Percentiles rank a stretch among this genome's conserved stretches.
These are phyloP conservation scores for Hansenula lynferdii DNA, from an alignment of 1,139 yeast genomes.

Conservation along the genomic window DNA sequence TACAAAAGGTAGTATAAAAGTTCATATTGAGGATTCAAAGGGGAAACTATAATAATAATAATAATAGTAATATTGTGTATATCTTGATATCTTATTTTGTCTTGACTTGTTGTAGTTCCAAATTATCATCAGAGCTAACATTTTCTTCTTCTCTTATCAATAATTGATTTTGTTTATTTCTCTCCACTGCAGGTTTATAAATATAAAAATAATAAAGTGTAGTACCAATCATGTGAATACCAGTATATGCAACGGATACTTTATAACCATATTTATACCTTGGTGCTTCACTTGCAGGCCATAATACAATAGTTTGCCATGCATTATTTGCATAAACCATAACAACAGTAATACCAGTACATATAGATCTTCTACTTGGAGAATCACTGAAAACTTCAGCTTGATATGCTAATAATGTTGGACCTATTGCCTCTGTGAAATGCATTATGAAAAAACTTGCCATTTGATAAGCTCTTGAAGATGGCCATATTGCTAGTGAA, in stretches of 20 bases:
- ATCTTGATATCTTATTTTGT: neutral
- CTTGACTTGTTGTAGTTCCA: too few species aligned
- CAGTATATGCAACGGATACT: neutral
- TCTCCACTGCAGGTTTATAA: neutral
- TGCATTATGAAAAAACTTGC: conserved; percentile 29
- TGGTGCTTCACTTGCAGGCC: conserved; percentile 17
- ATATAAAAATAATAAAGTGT: too few species aligned
- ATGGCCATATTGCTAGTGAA: conserved; percentile 15
- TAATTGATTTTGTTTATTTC: too few species aligned
- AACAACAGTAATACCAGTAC: conserved; percentile 5
- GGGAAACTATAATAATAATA: neutral
- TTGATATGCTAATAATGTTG: conserved; percentile 1
- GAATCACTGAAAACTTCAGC: conserved; percentile 4
- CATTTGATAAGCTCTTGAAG: conserved; percentile 33
- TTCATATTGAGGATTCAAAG: conserved; percentile 19
- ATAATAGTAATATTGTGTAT: too few species aligned
- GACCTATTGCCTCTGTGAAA: conserved; percentile 4
- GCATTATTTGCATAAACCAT: conserved; percentile 14
- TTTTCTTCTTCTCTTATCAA: too few species aligned
- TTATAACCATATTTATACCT: conserved; percentile 15
- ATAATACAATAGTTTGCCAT: conserved; percentile 14
- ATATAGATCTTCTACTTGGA: conserved; percentile 5
- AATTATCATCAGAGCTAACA: too few species aligned
- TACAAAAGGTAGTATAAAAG: conserved; percentile 24
- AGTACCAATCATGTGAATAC: neutral